A percentile compares a stretch with the other conserved stretches of the same genome.
Conservation (phyloP, 2,329 filamentous ascomycete genomes). For the Venturia aucupariae region DNA sequence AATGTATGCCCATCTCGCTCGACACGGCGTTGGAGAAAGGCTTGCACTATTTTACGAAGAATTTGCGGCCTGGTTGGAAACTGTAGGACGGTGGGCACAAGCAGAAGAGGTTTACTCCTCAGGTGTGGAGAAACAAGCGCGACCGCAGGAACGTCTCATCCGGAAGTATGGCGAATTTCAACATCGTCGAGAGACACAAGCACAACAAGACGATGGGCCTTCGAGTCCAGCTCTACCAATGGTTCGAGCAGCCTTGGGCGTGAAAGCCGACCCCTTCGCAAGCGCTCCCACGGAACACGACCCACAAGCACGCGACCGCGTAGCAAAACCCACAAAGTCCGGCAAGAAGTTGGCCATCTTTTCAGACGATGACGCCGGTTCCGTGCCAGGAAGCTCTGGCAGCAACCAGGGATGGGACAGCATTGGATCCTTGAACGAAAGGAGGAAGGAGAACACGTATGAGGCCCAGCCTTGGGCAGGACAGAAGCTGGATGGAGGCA, state of each 20-base stretch:
- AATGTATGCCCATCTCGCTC: slow-evolving; percentile 81
- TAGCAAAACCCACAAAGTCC: slow-evolving; percentile 46
- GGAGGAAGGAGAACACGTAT: slow-evolving; percentile 87
- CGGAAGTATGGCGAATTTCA: slow-evolving; percentile 93
- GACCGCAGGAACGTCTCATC: slow-evolving; percentile 68
- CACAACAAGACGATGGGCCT: slow-evolving; percentile 55
- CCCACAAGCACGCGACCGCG: slow-evolving; percentile 51
- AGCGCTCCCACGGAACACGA: slow-evolving; percentile 50
- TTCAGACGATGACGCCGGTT: slow-evolving; percentile 42
- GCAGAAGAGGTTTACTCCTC: slow-evolving; percentile 90
- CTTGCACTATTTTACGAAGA: slow-evolving; percentile 95
- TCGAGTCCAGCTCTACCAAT: slow-evolving; percentile 80
- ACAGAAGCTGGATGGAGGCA: slow-evolving; percentile 79
- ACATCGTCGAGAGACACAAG: slow-evolving; percentile 59
- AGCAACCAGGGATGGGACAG: slow-evolving; percentile 74
- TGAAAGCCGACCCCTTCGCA: slow-evolving; percentile 77
- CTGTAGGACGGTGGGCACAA: slow-evolving; percentile 73
- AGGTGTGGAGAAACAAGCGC: slow-evolving; percentile 80
- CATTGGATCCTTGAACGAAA: slow-evolving; percentile 75
- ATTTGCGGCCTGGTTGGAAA: slow-evolving; percentile 87
- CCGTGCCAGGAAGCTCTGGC: slow-evolving; percentile 47
- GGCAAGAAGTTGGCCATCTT: slow-evolving; percentile 84
- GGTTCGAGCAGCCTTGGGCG: slow-evolving; percentile 71
- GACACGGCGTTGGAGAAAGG: slow-evolving; percentile 76
- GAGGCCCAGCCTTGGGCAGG: slow-evolving; percentile 87